Evolutionary conservation across 345 rosid species (phyloP), one percentile per base, ranked within the genome.

Genomic region (Firmiana major): DNA sequence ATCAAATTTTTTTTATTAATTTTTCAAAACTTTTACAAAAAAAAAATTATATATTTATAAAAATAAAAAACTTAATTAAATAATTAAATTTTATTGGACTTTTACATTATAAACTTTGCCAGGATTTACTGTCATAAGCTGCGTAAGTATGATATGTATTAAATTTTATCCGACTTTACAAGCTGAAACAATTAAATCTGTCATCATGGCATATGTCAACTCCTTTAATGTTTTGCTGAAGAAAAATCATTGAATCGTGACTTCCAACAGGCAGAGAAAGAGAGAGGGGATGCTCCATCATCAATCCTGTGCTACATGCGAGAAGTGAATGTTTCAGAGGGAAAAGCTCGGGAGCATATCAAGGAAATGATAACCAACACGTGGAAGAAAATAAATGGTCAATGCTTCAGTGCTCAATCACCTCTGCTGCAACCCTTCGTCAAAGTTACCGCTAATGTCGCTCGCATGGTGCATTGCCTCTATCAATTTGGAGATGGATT

Each of bases 261-360:
- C 22, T 65, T 42, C 0, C 11, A 42, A 24, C 80, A 87, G 91
- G 90, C 82, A 7, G 91, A 89, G 60, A 76, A 54, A 38, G 90
- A 89, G 78, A 85, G 91, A 77, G 91, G 90, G 21, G 90, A 88
- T 74, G 87, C 84, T 5, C 82, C 91, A 19, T 86, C 91, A 17
- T 85, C 90, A 0, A 70, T 90, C 42, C 12, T 68, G 22, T 86
- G 91, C 55, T 75, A 58, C 55, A 85, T 85, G 89, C 28, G 42
- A 68, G 91, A 88, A 74, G 55, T n/a, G 46, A 74, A 85, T 31
- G 85, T 79, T 45, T 68, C 86, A 8, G 93, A 86, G 57, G 84
- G 73, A 40, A 40, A 22, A 45, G 89, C 90, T 4, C 73, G 68
- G 81, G 51, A 75, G 15, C 83, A 84, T 63, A 68, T 86, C 0